Evolutionary conservation across 1,284 basidiomycete species (phyloP).

Genomic region (Anthracocystis panici-leucophaei): DNA sequence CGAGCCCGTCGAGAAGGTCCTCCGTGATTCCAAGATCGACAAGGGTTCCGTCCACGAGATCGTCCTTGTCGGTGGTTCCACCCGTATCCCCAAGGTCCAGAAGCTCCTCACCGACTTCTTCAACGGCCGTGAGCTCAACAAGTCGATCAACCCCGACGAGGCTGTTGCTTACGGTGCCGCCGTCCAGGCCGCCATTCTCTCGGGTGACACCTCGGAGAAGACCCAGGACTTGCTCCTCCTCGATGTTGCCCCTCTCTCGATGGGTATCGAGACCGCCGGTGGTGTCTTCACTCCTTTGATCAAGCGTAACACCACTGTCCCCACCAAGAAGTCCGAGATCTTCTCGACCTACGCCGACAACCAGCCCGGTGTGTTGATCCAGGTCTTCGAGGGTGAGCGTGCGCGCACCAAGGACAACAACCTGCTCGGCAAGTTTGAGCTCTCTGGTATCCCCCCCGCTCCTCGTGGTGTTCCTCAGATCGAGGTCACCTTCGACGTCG

Average conservation of each 20-base stretch:
- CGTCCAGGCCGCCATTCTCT: slow-evolving; percentile 97
- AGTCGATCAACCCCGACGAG: slow-evolving; percentile 97
- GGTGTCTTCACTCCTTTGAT: slow-evolving; percentile 98
- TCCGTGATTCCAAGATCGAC: slow-evolving; percentile 98
- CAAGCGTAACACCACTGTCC: slow-evolving; percentile 98
- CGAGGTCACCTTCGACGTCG: slow-evolving; percentile 98
- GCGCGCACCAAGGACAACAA: slow-evolving; percentile 99
- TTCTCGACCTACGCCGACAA: slow-evolving; percentile 99
- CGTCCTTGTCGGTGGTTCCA: slow-evolving; percentile 96
- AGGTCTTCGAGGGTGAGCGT: slow-evolving; percentile 99
- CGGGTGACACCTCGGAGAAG: slow-evolving; percentile 97
- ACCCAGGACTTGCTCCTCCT: slow-evolving; percentile 96
- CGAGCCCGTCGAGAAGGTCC: slow-evolving; percentile 98
- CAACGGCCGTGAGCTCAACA: slow-evolving; percentile 78
- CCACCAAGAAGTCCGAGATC: slow-evolving; percentile 98
- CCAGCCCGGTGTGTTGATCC: slow-evolving; percentile 98
- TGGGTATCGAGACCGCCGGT: slow-evolving; percentile 96
- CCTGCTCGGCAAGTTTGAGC: slow-evolving; percentile 97
- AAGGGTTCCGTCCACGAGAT: slow-evolving; percentile 90
- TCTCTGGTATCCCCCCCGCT: slow-evolving; percentile 95
- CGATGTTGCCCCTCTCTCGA: slow-evolving; percentile 94
- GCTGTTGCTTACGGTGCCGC: slow-evolving; percentile 99
- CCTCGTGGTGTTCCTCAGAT: slow-evolving; percentile 98
- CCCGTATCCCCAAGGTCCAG: slow-evolving; percentile 97
- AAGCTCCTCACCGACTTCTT: slow-evolving; percentile 99